Percentiles rank a stretch among this genome's conserved stretches.
Evolutionary conservation across 1,284 basidiomycete species (phyloP).

Genomic region (Melampsora americana): DNA sequence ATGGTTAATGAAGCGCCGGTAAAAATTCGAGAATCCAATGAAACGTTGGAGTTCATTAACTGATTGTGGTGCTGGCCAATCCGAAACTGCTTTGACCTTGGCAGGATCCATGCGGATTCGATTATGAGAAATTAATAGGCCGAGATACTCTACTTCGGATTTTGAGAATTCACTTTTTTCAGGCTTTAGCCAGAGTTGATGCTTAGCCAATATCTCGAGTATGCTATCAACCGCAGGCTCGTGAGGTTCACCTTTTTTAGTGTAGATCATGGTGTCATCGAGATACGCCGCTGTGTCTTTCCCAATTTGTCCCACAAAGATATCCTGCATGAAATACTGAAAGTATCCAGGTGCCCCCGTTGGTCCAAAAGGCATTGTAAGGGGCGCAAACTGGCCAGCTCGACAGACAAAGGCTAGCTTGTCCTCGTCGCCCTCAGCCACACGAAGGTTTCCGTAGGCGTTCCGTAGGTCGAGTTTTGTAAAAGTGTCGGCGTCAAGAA

Average conservation of each 20-base stretch:
- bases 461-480: conserved; percentile 7
- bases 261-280: too few relatives aligned
- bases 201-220: background rate
- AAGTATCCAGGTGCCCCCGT: too few relatives aligned
- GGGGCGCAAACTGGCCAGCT: too few relatives aligned
- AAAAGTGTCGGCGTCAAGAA: background rate
- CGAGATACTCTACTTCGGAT: too few relatives aligned
- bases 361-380: too few relatives aligned
- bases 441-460: background rate
- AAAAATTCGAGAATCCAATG: conserved; percentile 13
- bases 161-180: too few relatives aligned
- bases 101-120: too few relatives aligned
- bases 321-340: too few relatives aligned
- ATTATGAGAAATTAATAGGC: too few relatives aligned
- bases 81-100: background rate
- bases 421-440: background rate
- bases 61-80: conserved; percentile 7
- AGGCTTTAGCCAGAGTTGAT: background rate
- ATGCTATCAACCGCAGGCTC: background rate
- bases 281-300: too few relatives aligned
- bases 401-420: too few relatives aligned
- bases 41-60: background rate
- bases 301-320: too few relatives aligned
- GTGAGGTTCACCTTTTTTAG: background rate
- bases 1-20: background rate